Conservation (phyloP, 2,329 filamentous ascomycete genomes). For the Cladophialophora yegresii region DNA sequence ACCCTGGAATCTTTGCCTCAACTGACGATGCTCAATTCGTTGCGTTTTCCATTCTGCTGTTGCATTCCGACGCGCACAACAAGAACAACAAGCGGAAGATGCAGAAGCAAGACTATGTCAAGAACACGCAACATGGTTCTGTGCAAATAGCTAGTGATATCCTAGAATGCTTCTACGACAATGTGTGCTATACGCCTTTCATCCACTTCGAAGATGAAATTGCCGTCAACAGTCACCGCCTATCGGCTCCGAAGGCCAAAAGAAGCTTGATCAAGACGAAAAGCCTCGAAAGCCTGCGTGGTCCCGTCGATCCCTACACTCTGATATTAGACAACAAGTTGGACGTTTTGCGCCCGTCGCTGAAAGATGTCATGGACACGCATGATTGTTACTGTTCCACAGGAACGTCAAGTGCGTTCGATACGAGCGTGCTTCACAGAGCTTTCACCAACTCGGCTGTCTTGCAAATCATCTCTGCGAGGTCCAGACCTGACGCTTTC, state of each 20-base stretch:
- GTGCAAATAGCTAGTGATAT: constrained; percentile 78
- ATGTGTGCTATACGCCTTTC: constrained; percentile 96
- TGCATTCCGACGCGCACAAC: constrained; percentile 99
- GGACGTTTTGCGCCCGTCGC: constrained; percentile 75
- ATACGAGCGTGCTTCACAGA: constrained; percentile 78
- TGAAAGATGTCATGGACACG: constrained; percentile 88
- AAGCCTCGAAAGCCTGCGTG: constrained; percentile 68
- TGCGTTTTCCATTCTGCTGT: constrained; percentile 90
- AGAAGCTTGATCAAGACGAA: constrained; percentile 69
- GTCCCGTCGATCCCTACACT: constrained; percentile 93
- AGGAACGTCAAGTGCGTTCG: constrained; percentile 72
- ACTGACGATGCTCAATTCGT: constrained; percentile 95
- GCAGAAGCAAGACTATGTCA: constrained; percentile 93
- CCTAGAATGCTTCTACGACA: constrained; percentile 95
- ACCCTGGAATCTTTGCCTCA: constrained; percentile 78
- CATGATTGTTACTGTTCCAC: constrained; percentile 91
- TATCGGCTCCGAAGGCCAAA: constrained; percentile 69
- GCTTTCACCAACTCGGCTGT: constrained; percentile 90
- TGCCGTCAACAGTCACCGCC: constrained; percentile 73
- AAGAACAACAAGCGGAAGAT: constrained; percentile 99
- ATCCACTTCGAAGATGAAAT: constrained; percentile 95
- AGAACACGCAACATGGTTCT: constrained; percentile 87
- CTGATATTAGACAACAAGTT: constrained; percentile 88
- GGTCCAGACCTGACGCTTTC: constrained; percentile 92
- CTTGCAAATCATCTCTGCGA: constrained; percentile 89